Evolutionary conservation across 179 eudicot genomes (phyloP).

Genomic region (Pouteria campechiana): DNA sequence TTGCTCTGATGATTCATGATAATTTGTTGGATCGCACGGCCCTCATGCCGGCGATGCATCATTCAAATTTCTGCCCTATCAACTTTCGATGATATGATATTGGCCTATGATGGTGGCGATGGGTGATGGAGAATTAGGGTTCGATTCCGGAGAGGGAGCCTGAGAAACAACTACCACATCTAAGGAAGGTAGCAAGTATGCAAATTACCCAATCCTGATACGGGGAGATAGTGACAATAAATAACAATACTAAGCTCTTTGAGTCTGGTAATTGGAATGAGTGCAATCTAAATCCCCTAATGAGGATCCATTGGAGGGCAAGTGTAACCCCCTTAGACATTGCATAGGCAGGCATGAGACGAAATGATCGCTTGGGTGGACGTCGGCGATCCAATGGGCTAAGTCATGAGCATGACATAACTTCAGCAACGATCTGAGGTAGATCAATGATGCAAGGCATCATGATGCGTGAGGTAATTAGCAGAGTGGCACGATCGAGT

Average conservation of each 20-base stretch:
- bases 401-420: too few species aligned
- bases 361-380: too few species aligned
- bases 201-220: conserved; percentile 2
- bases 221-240: conserved; percentile 3
- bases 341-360: too few species aligned
- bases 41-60: neutral
- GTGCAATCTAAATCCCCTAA: neutral
- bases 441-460: too few species aligned
- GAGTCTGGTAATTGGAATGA: neutral
- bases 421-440: too few species aligned
- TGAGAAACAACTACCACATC: conserved; percentile 1
- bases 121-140: conserved; percentile 1
- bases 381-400: too few species aligned
- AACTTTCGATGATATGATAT: neutral
- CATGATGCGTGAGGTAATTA: too few species aligned
- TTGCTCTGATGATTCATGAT: neutral
- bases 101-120: conserved; percentile 2
- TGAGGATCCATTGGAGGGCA: neutral
- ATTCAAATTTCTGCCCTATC: neutral
- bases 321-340: too few species aligned
- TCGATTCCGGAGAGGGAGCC: conserved; percentile 1
- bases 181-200: neutral
- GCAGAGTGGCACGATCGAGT: too few species aligned
- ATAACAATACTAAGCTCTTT: neutral
- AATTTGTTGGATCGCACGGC: neutral